Conservation (phyloP, 2,329 filamentous ascomycete genomes). For the Albifimbria verrucaria region DNA sequence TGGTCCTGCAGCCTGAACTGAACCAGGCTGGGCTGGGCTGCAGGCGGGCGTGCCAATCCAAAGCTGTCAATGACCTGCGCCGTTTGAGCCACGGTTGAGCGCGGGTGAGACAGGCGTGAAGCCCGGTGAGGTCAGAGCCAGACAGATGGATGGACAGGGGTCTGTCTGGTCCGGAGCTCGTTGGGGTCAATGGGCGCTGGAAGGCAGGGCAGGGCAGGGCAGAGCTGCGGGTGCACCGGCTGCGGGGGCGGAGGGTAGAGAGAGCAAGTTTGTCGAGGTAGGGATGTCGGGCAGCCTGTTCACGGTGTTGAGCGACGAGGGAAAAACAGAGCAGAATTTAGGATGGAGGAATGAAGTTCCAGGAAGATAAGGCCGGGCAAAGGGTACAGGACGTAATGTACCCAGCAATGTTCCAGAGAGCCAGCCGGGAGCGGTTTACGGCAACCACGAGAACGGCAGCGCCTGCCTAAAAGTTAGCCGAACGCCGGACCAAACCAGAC, state of each 20-base stretch:
- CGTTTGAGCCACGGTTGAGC: background rate
- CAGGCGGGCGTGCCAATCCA: background rate
- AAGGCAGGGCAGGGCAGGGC: too few relatives aligned
- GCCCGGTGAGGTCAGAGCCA: background rate
- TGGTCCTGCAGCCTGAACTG: too few relatives aligned
- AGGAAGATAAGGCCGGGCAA: background rate
- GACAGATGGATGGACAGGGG: background rate
- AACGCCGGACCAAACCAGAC: background rate
- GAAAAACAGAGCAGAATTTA: background rate
- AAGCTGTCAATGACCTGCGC: background rate
- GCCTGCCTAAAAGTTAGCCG: background rate
- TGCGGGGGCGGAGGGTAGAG: background rate
- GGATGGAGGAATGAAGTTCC: background rate
- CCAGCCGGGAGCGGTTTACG: too few relatives aligned
- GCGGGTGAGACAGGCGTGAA: background rate
- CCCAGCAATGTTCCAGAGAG: too few relatives aligned
- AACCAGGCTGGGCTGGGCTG: too few relatives aligned
- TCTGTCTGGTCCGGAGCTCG: too few relatives aligned
- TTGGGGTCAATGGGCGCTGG: too few relatives aligned
- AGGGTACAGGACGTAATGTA: background rate
- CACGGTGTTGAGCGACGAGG: too few relatives aligned
- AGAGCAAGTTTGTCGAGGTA: background rate
- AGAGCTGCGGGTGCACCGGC: too few relatives aligned
- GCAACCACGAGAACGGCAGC: too few relatives aligned
- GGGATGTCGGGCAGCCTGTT: background rate